Evolutionary conservation across 2,329 filamentous ascomycete species (phyloP).

Genomic region (Trichoderma polysporum): DNA sequence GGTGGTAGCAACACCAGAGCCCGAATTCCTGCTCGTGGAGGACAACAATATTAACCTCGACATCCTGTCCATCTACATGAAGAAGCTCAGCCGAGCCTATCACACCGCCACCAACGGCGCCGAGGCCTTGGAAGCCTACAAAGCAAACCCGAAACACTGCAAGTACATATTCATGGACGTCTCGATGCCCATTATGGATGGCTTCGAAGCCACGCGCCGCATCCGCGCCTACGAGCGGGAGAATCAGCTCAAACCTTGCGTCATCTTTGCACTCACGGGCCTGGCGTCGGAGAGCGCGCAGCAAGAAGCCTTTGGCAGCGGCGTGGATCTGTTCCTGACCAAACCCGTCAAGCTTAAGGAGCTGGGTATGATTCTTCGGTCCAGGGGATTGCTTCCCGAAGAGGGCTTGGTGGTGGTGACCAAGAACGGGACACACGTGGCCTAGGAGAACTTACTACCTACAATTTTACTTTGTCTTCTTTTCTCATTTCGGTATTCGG

Average conservation of each 20-base stretch:
- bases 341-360: conserved; percentile 51
- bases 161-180: conserved; percentile 47
- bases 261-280: conserved; percentile 54
- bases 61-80: conserved; percentile 35
- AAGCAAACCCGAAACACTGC: conserved; percentile 26
- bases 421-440: conserved; percentile 8
- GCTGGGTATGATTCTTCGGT: conserved; percentile 28
- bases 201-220: conserved; percentile 49
- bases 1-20: background rate
- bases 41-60: conserved; percentile 23
- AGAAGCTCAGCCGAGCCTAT: conserved; percentile 33
- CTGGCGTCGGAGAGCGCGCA: conserved; percentile 50
- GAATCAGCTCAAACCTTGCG: conserved; percentile 40
- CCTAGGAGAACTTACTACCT: background rate
- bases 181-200: conserved; percentile 59
- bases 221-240: conserved; percentile 51
- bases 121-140: conserved; percentile 35
- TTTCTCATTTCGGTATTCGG: background rate
- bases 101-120: conserved; percentile 36
- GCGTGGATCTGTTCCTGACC: conserved; percentile 55
- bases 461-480: background rate
- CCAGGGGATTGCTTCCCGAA: conserved; percentile 15
- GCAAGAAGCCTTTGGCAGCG: conserved; percentile 53
- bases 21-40: conserved; percentile 22
- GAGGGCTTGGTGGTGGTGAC: conserved; percentile 2